These are phyloP conservation scores for Skeletonema grethae DNA, from an alignment of 108 stramenopile species.

Conservation along the genomic window DNA sequence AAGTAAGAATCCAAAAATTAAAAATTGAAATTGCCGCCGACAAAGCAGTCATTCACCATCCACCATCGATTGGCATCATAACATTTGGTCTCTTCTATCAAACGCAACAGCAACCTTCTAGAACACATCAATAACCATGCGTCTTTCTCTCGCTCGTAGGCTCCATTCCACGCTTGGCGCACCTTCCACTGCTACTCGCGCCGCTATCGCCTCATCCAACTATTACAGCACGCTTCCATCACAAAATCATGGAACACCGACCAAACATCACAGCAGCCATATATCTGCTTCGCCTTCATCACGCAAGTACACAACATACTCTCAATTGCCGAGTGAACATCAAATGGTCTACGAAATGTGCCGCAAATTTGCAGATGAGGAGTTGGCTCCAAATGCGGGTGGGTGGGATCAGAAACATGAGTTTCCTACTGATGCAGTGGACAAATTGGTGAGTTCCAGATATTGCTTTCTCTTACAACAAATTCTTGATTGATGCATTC, in stretches of 20 bases:
- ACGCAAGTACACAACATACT: slow-evolving; percentile 9
- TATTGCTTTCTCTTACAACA: neutral
- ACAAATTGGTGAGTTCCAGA: slow-evolving; percentile 56
- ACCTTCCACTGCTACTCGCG: neutral
- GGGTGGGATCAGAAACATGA: slow-evolving; percentile 87
- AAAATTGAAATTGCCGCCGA: neutral
- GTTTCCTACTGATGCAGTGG: slow-evolving; percentile 73
- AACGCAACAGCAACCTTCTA: neutral
- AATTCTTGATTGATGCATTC: neutral
- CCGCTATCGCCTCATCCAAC: neutral
- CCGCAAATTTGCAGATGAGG: slow-evolving; percentile 93
- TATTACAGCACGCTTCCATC: slow-evolving; percentile 5
- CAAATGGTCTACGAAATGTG: slow-evolving; percentile 95
- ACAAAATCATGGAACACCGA: neutral
- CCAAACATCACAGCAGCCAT: neutral
- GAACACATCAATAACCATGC: neutral
- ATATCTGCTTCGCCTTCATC: neutral
- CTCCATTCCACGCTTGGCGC: neutral
- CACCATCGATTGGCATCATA: neutral
- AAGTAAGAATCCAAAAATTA: too few species aligned
- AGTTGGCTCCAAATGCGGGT: slow-evolving; percentile 89
- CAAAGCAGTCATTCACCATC: neutral
- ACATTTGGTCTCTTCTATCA: neutral
- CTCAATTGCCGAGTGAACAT: slow-evolving; percentile 63
- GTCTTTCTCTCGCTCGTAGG: neutral